These are phyloP conservation scores for Phytophthora pini DNA, from an alignment of 352 stramenopile species.

Conservation along the genomic window DNA sequence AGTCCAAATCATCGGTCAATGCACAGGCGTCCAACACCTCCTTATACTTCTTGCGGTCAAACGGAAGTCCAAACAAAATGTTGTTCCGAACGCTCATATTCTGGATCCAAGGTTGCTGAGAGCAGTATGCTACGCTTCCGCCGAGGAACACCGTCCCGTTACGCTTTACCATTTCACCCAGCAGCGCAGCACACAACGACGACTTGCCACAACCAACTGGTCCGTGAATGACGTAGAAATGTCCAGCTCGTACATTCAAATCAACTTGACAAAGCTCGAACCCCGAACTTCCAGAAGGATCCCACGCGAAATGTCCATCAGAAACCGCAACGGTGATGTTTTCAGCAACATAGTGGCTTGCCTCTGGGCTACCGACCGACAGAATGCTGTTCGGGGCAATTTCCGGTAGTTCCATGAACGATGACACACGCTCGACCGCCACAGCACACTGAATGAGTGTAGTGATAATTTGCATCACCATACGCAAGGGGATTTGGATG, in stretches of 20 bases:
- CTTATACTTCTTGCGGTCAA: neutral
- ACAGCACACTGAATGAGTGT: neutral
- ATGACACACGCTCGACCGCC: neutral
- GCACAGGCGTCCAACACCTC: too few species aligned
- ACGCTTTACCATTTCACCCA: neutral
- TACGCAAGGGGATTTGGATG: neutral
- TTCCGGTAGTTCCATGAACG: neutral
- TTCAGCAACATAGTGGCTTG: neutral
- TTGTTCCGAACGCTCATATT: neutral
- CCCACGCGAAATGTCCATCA: neutral
- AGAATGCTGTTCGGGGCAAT: neutral
- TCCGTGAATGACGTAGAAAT: neutral
- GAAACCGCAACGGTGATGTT: neutral
- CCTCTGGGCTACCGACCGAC: neutral
- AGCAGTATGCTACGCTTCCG: neutral
- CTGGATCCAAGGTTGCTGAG: neutral
- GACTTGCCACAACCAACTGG: neutral
- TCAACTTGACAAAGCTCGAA: neutral
- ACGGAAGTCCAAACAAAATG: neutral
- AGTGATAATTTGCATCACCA: slow-evolving; percentile 1
- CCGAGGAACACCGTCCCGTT: neutral
- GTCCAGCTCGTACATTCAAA: neutral
- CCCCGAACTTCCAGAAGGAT: neutral
- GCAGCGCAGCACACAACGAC: neutral
- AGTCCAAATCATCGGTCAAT: too few species aligned